phyloP scores from a whole-genome alignment of 2,329 filamentous ascomycete genomes.

The Ceratocystis variospora region DNA sequence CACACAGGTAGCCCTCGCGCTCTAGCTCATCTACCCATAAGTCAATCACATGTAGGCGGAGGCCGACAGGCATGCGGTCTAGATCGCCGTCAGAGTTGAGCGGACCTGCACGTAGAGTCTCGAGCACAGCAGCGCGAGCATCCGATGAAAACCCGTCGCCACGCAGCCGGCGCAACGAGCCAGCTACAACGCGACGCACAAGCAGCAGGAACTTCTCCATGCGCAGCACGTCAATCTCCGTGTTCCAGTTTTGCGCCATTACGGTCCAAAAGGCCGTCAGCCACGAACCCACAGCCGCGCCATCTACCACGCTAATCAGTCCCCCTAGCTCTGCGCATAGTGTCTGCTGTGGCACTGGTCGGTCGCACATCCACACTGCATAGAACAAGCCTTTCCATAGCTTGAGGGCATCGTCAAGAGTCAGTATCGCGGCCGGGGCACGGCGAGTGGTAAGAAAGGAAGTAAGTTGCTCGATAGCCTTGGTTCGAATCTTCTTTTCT shows the following conservation, averaged over 20 bases:
- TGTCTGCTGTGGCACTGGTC: constrained; percentile 70
- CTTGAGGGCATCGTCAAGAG: constrained; percentile 62
- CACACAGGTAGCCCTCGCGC: constrained; percentile 43
- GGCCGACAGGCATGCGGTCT: constrained; percentile 59
- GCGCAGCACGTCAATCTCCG: constrained; percentile 55
- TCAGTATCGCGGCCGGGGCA: constrained; percentile 31
- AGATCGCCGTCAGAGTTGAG: constrained; percentile 30
- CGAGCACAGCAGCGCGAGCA: constrained; percentile 20
- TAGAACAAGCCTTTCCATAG: constrained; percentile 94
- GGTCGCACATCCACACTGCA: constrained; percentile 87
- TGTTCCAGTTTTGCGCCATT: constrained; percentile 56
- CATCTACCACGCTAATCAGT: constrained; percentile 29
- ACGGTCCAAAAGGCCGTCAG: constrained; percentile 52
- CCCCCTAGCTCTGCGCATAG: constrained; percentile 65
- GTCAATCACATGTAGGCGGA: constrained; percentile 78
- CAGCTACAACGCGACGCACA: constrained; percentile 61
- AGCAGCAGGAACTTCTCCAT: constrained; percentile 91
- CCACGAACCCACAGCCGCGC: constrained; percentile 38
- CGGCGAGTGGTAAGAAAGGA: constrained; percentile 53
- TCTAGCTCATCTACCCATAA: constrained; percentile 85
- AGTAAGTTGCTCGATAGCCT: constrained; percentile 62
- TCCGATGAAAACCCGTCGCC: constrained; percentile 4
- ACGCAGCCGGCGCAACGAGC: constrained; percentile 38
- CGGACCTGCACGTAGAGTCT: constrained; percentile 25
- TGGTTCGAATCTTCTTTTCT: constrained; percentile 68